Evolutionary conservation across 2,329 filamentous ascomycete species (phyloP).

Genomic region (Hypoxylon sp.): DNA sequence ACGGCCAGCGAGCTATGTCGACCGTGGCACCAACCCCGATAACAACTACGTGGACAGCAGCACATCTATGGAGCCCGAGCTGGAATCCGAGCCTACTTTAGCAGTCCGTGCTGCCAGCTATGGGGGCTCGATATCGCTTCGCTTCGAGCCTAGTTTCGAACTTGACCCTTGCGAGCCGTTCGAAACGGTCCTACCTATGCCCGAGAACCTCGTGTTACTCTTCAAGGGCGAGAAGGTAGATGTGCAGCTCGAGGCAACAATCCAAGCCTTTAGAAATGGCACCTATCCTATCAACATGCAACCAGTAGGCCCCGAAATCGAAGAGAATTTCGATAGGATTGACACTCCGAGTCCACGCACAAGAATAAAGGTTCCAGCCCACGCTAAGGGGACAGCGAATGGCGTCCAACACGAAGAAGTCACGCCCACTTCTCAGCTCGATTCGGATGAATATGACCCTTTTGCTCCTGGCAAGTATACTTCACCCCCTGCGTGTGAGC

Average conservation of each 20-base stretch:
- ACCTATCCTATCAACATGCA: slow-evolving; percentile 49
- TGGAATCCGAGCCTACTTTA: slow-evolving; percentile 41
- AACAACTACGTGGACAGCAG: slow-evolving; percentile 44
- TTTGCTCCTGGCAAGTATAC: slow-evolving; percentile 51
- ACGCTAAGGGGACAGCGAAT: slow-evolving; percentile 22
- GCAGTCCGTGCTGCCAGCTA: slow-evolving; percentile 58
- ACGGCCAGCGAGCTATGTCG: slow-evolving; percentile 34
- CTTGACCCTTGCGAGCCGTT: slow-evolving; percentile 46
- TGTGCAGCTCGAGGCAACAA: slow-evolving; percentile 58
- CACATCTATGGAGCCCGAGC: slow-evolving; percentile 31
- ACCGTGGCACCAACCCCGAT: slow-evolving; percentile 41
- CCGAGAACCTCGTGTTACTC: slow-evolving; percentile 68
- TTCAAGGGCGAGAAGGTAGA: slow-evolving; percentile 61
- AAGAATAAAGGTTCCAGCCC: slow-evolving; percentile 5
- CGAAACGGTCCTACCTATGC: slow-evolving; percentile 62
- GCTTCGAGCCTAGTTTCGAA: slow-evolving; percentile 32
- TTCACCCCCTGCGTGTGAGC: slow-evolving; percentile 21
- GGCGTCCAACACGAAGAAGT: slow-evolving; percentile 27
- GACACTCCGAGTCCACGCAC: slow-evolving; percentile 18
- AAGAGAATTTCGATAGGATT: slow-evolving; percentile 17
- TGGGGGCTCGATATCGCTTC: slow-evolving; percentile 37
- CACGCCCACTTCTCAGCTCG: slow-evolving; percentile 33
- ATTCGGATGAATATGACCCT: slow-evolving; percentile 61
- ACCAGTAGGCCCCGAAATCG: slow-evolving; percentile 30
- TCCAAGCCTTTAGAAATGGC: slow-evolving; percentile 60